phyloP scores from a whole-genome alignment of 306 rosid genomes.

The Sicyos baderoa region DNA sequence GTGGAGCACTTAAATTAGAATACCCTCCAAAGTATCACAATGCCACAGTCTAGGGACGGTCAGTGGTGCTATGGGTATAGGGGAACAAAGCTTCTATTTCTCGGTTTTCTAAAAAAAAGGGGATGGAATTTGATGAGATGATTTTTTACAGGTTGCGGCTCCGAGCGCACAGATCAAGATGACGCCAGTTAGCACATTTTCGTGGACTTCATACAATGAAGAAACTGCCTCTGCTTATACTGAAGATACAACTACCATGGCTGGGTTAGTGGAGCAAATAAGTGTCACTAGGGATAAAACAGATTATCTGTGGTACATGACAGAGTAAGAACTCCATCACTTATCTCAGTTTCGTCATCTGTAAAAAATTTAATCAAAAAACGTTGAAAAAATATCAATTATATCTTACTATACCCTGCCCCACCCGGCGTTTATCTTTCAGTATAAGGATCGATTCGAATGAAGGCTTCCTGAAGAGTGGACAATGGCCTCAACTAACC shows the following conservation, averaged over 20 bases:
- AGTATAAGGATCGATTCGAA: constrained; percentile 63
- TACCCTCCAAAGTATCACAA: too few species aligned
- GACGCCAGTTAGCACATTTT: constrained; percentile 44
- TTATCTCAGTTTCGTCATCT: constrained; percentile 11
- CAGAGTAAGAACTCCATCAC: constrained; percentile 62
- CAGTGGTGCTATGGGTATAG: too few species aligned
- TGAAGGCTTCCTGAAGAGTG: constrained; percentile 61
- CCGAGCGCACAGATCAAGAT: constrained; percentile 45
- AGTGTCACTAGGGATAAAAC: constrained; percentile 63
- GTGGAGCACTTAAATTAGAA: too few species aligned
- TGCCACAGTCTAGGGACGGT: too few species aligned
- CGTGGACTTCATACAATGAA: constrained; percentile 72
- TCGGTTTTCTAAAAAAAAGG: too few species aligned
- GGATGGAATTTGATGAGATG: constrained; percentile 15
- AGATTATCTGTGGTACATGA: constrained; percentile 94
- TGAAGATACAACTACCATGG: constrained; percentile 35
- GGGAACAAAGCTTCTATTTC: too few species aligned
- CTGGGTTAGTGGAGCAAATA: constrained; percentile 68
- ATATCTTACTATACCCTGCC: not conserved
- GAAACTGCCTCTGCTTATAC: constrained; percentile 51
- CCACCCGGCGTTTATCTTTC: constrained; percentile 12
- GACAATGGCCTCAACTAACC: constrained; percentile 60
- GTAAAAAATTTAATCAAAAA: not conserved
- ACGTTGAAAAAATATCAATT: not conserved
- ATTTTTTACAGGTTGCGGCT: constrained; percentile 41